Conservation (phyloP, 1,284 basidiomycete species). For the Lentinus polychrous region DNA sequence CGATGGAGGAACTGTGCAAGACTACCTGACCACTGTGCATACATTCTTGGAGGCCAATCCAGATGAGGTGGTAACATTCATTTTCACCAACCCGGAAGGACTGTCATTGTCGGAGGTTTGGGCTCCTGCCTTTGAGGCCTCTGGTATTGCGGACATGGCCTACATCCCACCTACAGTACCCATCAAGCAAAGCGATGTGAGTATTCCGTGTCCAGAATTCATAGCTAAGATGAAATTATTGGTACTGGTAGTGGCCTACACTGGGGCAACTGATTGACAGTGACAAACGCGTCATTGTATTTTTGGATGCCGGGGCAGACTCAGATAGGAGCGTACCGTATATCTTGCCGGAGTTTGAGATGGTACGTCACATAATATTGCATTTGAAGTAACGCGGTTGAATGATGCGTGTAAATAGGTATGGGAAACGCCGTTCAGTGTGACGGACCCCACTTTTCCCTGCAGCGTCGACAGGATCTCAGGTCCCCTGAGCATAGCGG, state of each 20-base stretch:
- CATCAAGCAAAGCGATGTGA: constrained; percentile 35
- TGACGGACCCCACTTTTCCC: constrained; percentile 54
- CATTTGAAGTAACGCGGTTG: not conserved
- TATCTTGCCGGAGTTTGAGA: constrained; percentile 60
- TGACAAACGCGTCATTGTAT: constrained; percentile 64
- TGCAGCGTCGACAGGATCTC: constrained; percentile 64
- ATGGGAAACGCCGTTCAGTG: constrained; percentile 72
- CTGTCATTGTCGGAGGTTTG: constrained; percentile 42
- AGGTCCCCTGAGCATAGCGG: constrained; percentile 38
- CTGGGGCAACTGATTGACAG: constrained; percentile 62
- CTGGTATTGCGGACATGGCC: constrained; percentile 49
- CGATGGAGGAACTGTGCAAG: constrained; percentile 56
- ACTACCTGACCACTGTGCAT: constrained; percentile 21
- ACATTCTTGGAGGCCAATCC: constrained; percentile 64
- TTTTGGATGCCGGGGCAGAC: constrained; percentile 55
- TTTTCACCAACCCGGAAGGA: constrained; percentile 68
- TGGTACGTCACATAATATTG: constrained; percentile 30
- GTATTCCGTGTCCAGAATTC: too few relatives aligned
- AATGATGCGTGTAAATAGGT: constrained; percentile 36
- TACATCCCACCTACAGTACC: constrained; percentile 55
- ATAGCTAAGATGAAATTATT: too few relatives aligned
- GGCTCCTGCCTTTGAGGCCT: constrained; percentile 49
- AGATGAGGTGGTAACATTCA: constrained; percentile 65
- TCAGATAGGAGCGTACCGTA: constrained; percentile 42
- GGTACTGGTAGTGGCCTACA: constrained; percentile 81